These are phyloP conservation scores for Gossypium lobatum DNA, from an alignment of 441 rosid species.

Conservation along the genomic window DNA sequence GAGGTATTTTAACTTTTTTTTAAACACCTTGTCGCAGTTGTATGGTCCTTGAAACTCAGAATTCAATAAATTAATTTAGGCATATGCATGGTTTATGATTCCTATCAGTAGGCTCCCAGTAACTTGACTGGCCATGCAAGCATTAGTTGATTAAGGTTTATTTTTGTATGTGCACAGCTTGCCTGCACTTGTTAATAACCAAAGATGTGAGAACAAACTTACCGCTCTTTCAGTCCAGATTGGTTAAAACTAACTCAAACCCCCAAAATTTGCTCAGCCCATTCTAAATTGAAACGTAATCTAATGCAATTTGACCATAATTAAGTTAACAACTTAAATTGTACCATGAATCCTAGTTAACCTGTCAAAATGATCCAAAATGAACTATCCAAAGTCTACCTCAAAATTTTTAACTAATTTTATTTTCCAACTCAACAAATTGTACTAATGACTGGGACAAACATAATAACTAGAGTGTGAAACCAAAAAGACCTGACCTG, in stretches of 20 bases:
- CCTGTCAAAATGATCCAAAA: not conserved
- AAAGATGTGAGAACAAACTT: not conserved
- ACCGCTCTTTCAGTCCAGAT: not conserved
- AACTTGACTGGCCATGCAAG: not conserved
- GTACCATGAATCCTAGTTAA: not conserved
- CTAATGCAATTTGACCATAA: not conserved
- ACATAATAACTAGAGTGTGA: not conserved
- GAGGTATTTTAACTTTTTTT: constrained; percentile 38
- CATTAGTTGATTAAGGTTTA: not conserved
- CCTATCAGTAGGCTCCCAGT: not conserved
- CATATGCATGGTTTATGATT: not conserved
- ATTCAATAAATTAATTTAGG: not conserved
- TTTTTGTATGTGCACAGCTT: not conserved
- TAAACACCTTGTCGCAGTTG: not conserved
- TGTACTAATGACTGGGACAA: not conserved
- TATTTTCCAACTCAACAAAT: not conserved
- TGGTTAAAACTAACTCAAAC: not conserved
- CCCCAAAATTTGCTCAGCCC: not conserved
- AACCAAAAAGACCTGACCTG: not conserved
- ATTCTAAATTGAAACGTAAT: not conserved
- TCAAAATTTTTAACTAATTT: not conserved
- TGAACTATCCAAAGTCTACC: not conserved
- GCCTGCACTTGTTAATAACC: not conserved
- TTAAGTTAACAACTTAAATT: not conserved
- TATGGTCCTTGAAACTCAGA: not conserved